Evolutionary conservation across 345 rosid species (phyloP).

Genomic region (Lepidium africanum): DNA sequence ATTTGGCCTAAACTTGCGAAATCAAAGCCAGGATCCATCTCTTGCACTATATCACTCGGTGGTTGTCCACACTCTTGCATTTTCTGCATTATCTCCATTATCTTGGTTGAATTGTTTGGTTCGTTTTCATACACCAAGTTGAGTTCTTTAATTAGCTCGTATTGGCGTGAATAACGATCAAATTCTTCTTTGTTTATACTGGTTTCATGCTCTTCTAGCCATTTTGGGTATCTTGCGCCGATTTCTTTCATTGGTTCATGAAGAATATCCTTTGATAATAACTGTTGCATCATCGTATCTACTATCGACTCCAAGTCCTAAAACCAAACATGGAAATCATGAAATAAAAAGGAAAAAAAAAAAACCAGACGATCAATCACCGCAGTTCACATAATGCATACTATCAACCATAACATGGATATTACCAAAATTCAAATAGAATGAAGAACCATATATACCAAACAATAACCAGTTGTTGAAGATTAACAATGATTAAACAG

Average conservation of each 20-base stretch:
- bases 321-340: neutral
- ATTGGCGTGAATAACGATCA: conserved; percentile 58
- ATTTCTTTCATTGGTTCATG: conserved; percentile 99
- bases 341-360: neutral
- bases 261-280: conserved; percentile 88
- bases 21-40: conserved; percentile 86
- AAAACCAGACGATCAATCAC: neutral
- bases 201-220: conserved; percentile 79
- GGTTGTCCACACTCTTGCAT: conserved; percentile 99
- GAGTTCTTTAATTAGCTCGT: conserved; percentile 70
- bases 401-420: neutral
- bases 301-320: conserved; percentile 93
- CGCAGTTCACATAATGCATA: neutral
- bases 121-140: conserved; percentile 82
- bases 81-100: conserved; percentile 91
- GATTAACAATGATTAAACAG: neutral
- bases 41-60: conserved; percentile 85
- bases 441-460: neutral
- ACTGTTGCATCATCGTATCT: conserved; percentile 98
- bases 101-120: conserved; percentile 62
- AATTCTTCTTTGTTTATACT: conserved; percentile 57
- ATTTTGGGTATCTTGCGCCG: conserved; percentile 76
- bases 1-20: conserved; percentile 65
- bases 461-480: neutral
- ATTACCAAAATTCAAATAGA: neutral